These are phyloP conservation scores for Ustilago tritici DNA, from an alignment of 1,284 basidiomycete species.

Conservation along the genomic window DNA sequence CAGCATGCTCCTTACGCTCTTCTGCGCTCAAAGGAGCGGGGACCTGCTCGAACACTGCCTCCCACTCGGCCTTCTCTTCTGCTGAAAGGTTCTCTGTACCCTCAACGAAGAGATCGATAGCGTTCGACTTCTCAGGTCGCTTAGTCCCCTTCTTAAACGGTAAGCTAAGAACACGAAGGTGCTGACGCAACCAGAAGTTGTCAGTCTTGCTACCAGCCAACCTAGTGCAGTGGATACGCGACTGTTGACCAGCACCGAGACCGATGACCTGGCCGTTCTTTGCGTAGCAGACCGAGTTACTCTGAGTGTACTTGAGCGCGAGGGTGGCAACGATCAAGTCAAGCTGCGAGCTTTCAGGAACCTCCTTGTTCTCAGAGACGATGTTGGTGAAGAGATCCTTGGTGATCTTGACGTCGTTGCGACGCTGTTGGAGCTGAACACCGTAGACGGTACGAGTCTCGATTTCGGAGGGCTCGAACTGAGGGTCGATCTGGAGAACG, in stretches of 20 bases:
- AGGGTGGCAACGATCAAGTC: conserved; percentile 79
- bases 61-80: conserved; percentile 88
- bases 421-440: conserved; percentile 86
- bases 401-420: conserved; percentile 92
- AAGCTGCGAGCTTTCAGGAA: conserved; percentile 59
- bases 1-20: conserved; percentile 74
- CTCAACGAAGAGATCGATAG: conserved; percentile 95
- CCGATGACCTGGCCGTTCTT: conserved; percentile 93
- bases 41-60: conserved; percentile 82
- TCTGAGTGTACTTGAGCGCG: conserved; percentile 98
- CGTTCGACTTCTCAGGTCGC: conserved; percentile 97
- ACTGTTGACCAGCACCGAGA: conserved; percentile 97
- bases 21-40: conserved; percentile 78
- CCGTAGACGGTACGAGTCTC: conserved; percentile 98
- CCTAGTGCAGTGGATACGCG: conserved; percentile 98
- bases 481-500: conserved; percentile 76
- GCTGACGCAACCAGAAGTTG: conserved; percentile 98
- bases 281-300: conserved; percentile 97
- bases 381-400: conserved; percentile 84
- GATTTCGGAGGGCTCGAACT: conserved; percentile 69
- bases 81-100: conserved; percentile 72
- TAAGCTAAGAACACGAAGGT: conserved; percentile 87
- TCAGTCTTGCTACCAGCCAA: conserved; percentile 98
- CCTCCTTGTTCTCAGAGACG: conserved; percentile 86
- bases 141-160: conserved; percentile 98